Percentiles rank a stretch among this genome's conserved stretches.
Evolutionary conservation across 2,329 filamentous ascomycete species (phyloP).

Genomic region (Ceratocystiopsis sp.): DNA sequence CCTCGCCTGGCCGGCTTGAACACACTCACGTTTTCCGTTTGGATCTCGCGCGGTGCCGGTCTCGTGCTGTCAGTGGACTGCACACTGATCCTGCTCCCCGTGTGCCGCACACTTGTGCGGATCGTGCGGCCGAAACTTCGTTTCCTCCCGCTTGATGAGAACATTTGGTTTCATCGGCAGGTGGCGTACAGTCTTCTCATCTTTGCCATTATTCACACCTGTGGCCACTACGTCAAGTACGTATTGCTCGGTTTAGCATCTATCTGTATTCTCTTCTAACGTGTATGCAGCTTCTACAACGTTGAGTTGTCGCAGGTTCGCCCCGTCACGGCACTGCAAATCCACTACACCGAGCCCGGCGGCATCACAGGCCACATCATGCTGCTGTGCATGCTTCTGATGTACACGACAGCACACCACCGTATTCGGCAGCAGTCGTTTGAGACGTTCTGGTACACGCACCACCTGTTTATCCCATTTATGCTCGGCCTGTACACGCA

Average conservation of each 20-base stretch:
- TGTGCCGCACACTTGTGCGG: conserved; percentile 81
- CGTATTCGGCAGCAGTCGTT: conserved; percentile 93
- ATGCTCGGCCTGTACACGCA: conserved; percentile 88
- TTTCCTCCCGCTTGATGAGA: conserved; percentile 89
- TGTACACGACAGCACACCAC: conserved; percentile 89
- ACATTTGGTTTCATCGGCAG: conserved; percentile 91
- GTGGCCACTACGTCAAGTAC: conserved; percentile 86
- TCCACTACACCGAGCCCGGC: conserved; percentile 78
- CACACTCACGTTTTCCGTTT: conserved; percentile 71
- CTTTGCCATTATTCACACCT: conserved; percentile 62
- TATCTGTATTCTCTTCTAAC: background rate
- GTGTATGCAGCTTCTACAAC: conserved; percentile 64
- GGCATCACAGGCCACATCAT: conserved; percentile 94
- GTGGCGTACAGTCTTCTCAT: conserved; percentile 77
- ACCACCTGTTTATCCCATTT: conserved; percentile 97
- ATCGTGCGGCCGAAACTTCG: conserved; percentile 71
- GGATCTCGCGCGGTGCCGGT: conserved; percentile 88
- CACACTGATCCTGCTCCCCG: conserved; percentile 77
- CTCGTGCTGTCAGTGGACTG: conserved; percentile 71
- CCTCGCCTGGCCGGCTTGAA: conserved; percentile 60
- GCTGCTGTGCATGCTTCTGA: conserved; percentile 96
- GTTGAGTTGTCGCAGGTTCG: conserved; percentile 76
- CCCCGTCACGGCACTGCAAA: conserved; percentile 64
- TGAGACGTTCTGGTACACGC: conserved; percentile 98
- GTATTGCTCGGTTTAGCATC: conserved; percentile 12